Evolutionary conservation across 805 yeast genomes (phyloP), one percentile per base, ranked within the genome.

Genomic region (Candida nemodendra): DNA sequence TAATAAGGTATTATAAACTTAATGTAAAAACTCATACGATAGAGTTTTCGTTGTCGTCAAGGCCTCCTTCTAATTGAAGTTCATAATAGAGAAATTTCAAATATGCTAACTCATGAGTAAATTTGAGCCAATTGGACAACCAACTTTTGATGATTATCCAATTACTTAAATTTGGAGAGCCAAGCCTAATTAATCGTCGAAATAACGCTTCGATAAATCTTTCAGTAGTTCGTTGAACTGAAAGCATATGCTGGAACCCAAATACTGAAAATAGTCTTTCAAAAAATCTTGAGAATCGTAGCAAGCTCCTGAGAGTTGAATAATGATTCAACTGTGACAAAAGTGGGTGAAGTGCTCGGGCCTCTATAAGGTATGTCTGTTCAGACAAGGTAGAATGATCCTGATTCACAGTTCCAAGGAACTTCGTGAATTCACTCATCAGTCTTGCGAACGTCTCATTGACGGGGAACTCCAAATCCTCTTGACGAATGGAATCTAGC

Each of bases 71-170:
- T n/a, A n/a, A n/a, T 29, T 19, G 16, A 24, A 40, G 22, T 9
- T 40, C 33, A 21, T 25, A 36, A 22, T 35, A 45, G 31, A 41
- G 21, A 14, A 42, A 33, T 21, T 34, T 39, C 21, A 45, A 30
- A 27, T 37, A 43, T 5, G 27, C 26, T 9, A 30, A 12, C 13
- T 43, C 45, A 15, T 33, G 18, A 16, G 30, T 24, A 35, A 35
- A 39, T 9, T 22, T 23, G 9, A 42, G 15, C 45, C 49, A 47
- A 26, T 45, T 43, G 15, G 34, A 27, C 7, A 36, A 18, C 44
- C 44, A 47, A 18, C 36, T 26, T 16, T 24, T 28, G 15, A 45
- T 7, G 13, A 39, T 28, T 7, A 38, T 17, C 51, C 51, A 47
- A 23, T 15, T 28, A 4, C 36, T 32, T 8, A 47, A 15, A 19